Conservation (phyloP, 2,329 filamentous ascomycete genomes). For the Aspergillus sp. region DNA sequence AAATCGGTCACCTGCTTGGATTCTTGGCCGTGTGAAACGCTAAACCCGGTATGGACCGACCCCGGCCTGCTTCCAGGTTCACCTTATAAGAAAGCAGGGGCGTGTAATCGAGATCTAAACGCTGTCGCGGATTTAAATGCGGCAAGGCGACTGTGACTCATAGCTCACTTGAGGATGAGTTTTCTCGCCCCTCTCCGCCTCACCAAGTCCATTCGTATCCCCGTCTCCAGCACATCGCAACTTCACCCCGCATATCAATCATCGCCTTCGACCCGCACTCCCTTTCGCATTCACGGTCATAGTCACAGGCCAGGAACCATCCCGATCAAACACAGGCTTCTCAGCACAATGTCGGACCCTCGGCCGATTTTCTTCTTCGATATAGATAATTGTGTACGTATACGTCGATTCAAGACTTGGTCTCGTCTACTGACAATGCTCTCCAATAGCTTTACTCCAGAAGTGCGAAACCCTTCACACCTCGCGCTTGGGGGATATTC, state of each 20-base stretch:
- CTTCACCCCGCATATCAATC: neutral
- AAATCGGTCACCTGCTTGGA: conserved; percentile 3
- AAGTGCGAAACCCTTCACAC: conserved; percentile 54
- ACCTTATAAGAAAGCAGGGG: neutral
- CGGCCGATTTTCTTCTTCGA: conserved; percentile 74
- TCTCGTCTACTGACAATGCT: conserved; percentile 13
- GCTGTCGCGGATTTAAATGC: neutral
- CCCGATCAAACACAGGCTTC: conserved; percentile 1
- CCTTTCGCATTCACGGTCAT: conserved; percentile 11
- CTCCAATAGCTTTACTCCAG: conserved; percentile 70
- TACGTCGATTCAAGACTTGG: neutral
- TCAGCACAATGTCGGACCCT: conserved; percentile 30
- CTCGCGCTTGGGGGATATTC: neutral
- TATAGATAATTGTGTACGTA: conserved; percentile 87
- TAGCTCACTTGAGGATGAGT: neutral
- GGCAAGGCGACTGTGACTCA: neutral
- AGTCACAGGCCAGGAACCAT: conserved; percentile 24
- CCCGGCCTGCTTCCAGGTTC: neutral
- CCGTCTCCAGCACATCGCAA: neutral
- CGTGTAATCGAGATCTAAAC: neutral
- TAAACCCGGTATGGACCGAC: conserved; percentile 16
- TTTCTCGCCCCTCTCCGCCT: neutral
- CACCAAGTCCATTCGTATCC: neutral
- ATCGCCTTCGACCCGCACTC: conserved; percentile 1
- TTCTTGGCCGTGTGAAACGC: conserved; percentile 11